Conservation (phyloP, 345 rosid genomes). For the Gossypioides kirkii region DNA sequence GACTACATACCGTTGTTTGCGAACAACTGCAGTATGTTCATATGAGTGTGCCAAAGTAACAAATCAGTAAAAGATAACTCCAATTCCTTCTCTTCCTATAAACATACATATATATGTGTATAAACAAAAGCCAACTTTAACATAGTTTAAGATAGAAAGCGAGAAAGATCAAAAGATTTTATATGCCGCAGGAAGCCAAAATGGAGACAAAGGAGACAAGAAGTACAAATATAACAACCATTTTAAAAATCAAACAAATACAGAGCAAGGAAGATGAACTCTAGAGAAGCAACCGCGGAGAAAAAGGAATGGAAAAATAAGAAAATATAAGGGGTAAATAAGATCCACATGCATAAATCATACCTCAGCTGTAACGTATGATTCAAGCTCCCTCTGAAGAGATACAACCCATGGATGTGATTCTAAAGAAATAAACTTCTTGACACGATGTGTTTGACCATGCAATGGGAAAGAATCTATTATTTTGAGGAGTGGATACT, state of each 20-base stretch:
- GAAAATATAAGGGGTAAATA: neutral
- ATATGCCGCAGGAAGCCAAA: neutral
- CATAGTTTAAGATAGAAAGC: neutral
- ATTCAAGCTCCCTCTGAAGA: conserved; percentile 76
- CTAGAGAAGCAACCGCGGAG: neutral
- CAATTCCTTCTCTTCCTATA: neutral
- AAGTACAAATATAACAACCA: neutral
- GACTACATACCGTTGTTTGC: neutral
- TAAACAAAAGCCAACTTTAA: neutral
- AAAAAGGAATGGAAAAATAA: neutral
- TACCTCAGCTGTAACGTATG: conserved; percentile 56
- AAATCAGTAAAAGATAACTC: neutral
- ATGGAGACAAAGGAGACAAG: neutral
- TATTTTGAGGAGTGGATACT: conserved; percentile 73
- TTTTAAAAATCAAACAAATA: neutral
- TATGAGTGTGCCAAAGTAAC: neutral
- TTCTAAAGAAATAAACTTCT: conserved; percentile 50
- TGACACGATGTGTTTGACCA: conserved; percentile 39
- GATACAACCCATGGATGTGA: conserved; percentile 76
- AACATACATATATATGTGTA: too few species aligned
- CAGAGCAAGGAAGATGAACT: neutral
- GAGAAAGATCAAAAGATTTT: neutral
- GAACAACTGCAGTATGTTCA: neutral
- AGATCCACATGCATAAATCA: neutral
- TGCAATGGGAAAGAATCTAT: conserved; percentile 56